These are phyloP conservation scores for Coniferiporia sulphurascens DNA, from an alignment of 1,284 basidiomycete genomes.

Conservation along the genomic window DNA sequence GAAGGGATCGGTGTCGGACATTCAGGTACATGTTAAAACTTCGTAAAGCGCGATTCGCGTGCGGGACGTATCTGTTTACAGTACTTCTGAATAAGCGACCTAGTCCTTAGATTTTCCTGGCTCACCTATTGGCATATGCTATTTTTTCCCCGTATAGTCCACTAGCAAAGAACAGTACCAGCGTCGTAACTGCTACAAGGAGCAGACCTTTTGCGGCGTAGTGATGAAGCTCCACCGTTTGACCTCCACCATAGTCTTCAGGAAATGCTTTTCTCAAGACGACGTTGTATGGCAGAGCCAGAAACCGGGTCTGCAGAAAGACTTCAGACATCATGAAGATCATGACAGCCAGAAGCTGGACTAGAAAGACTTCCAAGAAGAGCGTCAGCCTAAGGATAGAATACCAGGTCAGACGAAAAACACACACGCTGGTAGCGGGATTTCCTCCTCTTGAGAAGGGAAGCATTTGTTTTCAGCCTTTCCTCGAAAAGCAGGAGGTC, in stretches of 20 bases:
- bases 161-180: slow-evolving; percentile 93
- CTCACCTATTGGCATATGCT: slow-evolving; percentile 90
- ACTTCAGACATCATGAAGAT: slow-evolving; percentile 71
- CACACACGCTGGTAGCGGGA: slow-evolving; percentile 82
- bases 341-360: slow-evolving; percentile 65
- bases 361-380: slow-evolving; percentile 60
- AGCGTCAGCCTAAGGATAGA: slow-evolving; percentile 2
- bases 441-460: slow-evolving; percentile 75
- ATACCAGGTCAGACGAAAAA: slow-evolving; percentile 5
- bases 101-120: slow-evolving; percentile 17
- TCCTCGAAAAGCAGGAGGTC: slow-evolving; percentile 96
- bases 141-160: slow-evolving; percentile 97
- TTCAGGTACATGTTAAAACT: slow-evolving; percentile 97
- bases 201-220: slow-evolving; percentile 74
- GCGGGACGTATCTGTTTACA: slow-evolving; percentile 82
- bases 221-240: slow-evolving; percentile 49
- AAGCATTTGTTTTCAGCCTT: slow-evolving; percentile 89
- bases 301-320: slow-evolving; percentile 60
- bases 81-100: slow-evolving; percentile 17
- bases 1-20: slow-evolving; percentile 73
- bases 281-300: slow-evolving; percentile 58
- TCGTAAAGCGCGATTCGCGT: slow-evolving; percentile 88
- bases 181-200: slow-evolving; percentile 83
- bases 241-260: slow-evolving; percentile 41
- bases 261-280: slow-evolving; percentile 47